These are phyloP conservation scores for Pleurozium schreberi DNA, from an alignment of 225 moss, liverwort and hornwort species.

Conservation along the genomic window DNA sequence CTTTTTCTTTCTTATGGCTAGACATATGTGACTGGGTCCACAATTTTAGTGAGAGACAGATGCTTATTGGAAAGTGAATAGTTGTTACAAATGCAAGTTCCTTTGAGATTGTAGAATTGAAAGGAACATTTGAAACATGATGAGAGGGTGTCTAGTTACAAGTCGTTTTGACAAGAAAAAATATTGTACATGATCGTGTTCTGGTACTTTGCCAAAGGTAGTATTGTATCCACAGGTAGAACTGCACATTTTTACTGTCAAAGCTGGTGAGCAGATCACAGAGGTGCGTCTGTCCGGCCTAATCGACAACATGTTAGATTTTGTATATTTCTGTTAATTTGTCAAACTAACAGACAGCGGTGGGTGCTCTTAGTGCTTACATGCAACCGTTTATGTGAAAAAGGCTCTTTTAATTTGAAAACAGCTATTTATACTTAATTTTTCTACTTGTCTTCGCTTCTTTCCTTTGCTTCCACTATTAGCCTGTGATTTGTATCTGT, in stretches of 20 bases:
- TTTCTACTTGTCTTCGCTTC: not conserved
- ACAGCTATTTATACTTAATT: not conserved
- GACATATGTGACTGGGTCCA: not conserved
- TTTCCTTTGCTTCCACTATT: not conserved
- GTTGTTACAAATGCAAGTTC: not conserved
- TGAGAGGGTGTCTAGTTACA: not conserved
- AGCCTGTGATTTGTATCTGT: not conserved
- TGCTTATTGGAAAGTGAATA: not conserved
- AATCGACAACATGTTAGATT: not conserved
- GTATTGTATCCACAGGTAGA: constrained; percentile 8
- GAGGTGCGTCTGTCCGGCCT: not conserved
- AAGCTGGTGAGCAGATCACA: constrained; percentile 12
- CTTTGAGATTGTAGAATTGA: not conserved
- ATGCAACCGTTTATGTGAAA: not conserved
- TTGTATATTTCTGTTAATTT: constrained; percentile 22
- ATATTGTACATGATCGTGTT: not conserved
- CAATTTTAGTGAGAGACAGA: not conserved
- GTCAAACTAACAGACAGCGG: not conserved
- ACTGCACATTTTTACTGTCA: constrained; percentile 2
- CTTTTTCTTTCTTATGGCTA: not conserved
- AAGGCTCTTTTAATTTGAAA: not conserved
- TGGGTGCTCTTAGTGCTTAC: not conserved
- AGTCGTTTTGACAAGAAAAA: not conserved
- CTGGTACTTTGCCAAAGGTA: not conserved
- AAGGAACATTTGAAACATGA: not conserved